These are phyloP conservation scores for Pulveroboletus sp. DNA, from an alignment of 768 basidiomycete genomes.

Conservation along the genomic window DNA sequence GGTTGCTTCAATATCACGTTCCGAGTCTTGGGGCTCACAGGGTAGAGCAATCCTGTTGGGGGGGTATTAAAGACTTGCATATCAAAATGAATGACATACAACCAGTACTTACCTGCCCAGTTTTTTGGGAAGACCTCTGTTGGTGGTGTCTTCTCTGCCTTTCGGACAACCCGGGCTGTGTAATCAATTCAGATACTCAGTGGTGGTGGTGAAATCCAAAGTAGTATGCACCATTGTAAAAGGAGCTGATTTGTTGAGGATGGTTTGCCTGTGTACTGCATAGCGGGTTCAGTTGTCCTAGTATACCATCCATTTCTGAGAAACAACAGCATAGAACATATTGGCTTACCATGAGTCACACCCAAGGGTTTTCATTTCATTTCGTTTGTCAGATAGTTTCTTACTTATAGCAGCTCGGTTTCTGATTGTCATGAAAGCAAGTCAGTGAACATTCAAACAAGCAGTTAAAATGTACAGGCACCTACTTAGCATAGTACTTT, in stretches of 20 bases:
- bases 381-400: background rate
- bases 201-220: too few species aligned
- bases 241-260: background rate
- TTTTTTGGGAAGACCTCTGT: background rate
- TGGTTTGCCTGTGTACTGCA: background rate
- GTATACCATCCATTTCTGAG: background rate
- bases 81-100: too few species aligned
- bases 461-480: background rate
- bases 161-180: background rate
- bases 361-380: background rate
- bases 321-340: background rate
- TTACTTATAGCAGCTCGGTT: background rate
- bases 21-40: background rate
- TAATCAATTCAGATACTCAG: background rate
- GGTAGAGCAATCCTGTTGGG: too few species aligned
- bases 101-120: background rate
- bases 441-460: too few species aligned
- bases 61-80: too few species aligned
- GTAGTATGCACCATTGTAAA: background rate
- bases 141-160: background rate
- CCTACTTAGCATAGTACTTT: background rate
- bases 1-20: background rate
- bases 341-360: background rate
- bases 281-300: background rate
- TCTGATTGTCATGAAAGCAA: background rate